Conservation (phyloP, 805 yeast species). For the Hanseniaspora valbyensis region DNA sequence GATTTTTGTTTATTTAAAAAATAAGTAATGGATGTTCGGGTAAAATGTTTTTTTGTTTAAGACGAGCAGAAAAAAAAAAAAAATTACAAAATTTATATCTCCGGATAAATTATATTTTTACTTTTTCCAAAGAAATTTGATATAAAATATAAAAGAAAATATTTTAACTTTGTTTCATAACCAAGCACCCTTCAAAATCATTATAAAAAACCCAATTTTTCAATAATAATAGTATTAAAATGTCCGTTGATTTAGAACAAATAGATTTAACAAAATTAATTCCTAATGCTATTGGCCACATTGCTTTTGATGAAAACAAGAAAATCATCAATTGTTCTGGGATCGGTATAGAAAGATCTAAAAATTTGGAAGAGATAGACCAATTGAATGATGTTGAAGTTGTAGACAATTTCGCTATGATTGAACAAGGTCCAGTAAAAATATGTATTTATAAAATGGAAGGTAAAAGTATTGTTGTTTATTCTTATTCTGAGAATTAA, state of each 20-base stretch:
- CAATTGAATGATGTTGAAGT: slow-evolving; percentile 21
- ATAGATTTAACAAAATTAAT: slow-evolving; percentile 17
- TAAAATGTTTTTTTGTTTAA: no score
- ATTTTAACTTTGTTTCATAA: no score
- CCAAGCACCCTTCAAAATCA: not conserved
- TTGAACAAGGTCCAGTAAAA: slow-evolving; percentile 20
- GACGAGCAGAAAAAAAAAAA: no score
- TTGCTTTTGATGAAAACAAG: slow-evolving; percentile 27
- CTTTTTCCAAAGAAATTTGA: no score
- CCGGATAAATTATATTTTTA: no score
- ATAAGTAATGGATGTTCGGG: no score
- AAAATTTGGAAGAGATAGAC: slow-evolving; percentile 21
- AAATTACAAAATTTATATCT: no score
- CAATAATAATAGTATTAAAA: not conserved
- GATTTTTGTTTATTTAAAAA: no score
- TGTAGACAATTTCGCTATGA: slow-evolving; percentile 23
- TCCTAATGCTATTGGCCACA: slow-evolving; percentile 25
- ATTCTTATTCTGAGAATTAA: slow-evolving; percentile 14
- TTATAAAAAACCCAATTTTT: not conserved
- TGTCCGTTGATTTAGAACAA: slow-evolving; percentile 11
- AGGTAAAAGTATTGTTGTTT: slow-evolving; percentile 25
- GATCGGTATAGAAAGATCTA: slow-evolving; percentile 23
- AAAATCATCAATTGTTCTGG: slow-evolving; percentile 27
- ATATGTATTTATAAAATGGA: slow-evolving; percentile 24
- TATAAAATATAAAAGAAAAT: no score